Evolutionary conservation across 140 eudicot genomes (phyloP), one percentile per base, ranked within the genome.

Genomic region (Anethum foeniculum): DNA sequence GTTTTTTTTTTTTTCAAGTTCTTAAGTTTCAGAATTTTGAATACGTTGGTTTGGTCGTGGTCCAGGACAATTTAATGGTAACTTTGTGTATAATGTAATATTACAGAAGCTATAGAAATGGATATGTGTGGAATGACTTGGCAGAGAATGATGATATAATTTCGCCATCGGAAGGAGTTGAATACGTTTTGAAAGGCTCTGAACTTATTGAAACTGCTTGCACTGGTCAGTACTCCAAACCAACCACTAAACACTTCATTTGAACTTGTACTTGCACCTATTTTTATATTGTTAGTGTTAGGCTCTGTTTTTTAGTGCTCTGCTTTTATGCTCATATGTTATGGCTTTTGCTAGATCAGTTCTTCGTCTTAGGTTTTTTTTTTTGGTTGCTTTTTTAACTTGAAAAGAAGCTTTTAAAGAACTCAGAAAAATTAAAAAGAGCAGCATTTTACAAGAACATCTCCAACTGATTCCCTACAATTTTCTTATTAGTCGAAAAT

Each of bases 121-220:
- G 98, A 47, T 94, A 94, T 73, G 98, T 94, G 39, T 94, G 98
- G 98, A 90, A 94, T 85, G 98, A 94, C 87, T 84, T 94, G 83
- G 86, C 88, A 6, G 96, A 92, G 68, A 90, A 92, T 85, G 98
- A 94, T 80, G 98, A 94, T 80, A 79, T 85, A 21, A 90, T 94
- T 39, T 85, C 54, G 12, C 90, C 98, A 73, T 86, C 94, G 23
- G 96, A 94, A 74, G 98, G 90, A 58, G 89, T 86, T 11, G 98
- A 94, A 36, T 94, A 89, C 80, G 93, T 94, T 4, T 96, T 94
- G 79, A 94, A 94, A 84, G 98, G 96, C 44, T 94, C 94, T 78
- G 91, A 92, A 81, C 75, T 93, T 41, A 79, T 90, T 44, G 79
- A 84, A 32, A 19, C 46, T 39, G 84, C 82, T 52, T 86, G 87